phyloP scores from a whole-genome alignment of 768 basidiomycete species.

The Exidia glandulosa region DNA sequence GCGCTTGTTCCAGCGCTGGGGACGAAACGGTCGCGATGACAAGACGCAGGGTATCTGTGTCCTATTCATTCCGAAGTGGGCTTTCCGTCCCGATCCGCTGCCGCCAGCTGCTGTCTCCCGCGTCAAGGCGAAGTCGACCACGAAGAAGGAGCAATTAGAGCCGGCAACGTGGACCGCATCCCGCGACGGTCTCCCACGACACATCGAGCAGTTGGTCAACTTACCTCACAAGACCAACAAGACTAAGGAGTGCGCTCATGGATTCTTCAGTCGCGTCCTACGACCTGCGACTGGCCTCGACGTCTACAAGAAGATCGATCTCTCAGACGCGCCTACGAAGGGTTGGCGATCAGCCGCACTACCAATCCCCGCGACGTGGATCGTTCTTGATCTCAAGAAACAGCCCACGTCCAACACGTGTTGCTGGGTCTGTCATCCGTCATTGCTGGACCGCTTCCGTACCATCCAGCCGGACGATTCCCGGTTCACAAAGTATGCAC shows the following conservation, averaged over 20 bases:
- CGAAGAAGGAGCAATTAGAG: background rate
- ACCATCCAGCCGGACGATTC: background rate
- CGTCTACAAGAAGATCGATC: background rate
- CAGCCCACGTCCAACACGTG: background rate
- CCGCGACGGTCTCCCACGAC: background rate
- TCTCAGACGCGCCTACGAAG: background rate
- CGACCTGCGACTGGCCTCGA: background rate
- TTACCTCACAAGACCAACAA: background rate
- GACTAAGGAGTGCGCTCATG: background rate
- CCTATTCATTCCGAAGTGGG: background rate
- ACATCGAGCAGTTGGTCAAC: background rate
- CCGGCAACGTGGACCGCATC: background rate
- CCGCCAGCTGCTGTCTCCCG: background rate
- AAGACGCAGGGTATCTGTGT: background rate
- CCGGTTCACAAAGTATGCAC: background rate
- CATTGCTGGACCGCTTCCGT: background rate
- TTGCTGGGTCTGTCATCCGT: background rate
- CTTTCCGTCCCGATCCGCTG: background rate
- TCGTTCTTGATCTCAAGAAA: background rate
- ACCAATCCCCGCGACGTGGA: background rate
- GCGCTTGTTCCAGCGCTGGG: background rate
- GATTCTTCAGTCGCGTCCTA: background rate
- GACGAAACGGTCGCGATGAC: background rate
- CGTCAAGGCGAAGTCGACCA: background rate
- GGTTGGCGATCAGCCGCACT: background rate